phyloP scores from a whole-genome alignment of 257 asterid species.

The Petunia secreta region DNA sequence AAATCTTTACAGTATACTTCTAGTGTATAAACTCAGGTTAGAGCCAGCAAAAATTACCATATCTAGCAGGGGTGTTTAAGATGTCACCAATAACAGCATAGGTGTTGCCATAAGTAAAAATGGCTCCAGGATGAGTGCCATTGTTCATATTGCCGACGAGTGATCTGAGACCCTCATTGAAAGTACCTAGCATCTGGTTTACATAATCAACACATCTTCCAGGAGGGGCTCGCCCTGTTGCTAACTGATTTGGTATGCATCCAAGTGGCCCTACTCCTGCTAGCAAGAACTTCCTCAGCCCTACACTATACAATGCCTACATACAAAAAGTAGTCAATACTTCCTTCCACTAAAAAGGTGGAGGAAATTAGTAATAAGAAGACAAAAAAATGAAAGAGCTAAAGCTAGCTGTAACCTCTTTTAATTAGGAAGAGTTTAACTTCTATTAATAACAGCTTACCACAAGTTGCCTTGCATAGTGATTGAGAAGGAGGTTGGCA shows the following conservation, averaged over 20 bases:
- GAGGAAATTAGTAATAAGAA: not conserved
- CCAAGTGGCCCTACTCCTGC: conserved; percentile 87
- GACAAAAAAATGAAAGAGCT: no score
- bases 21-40: not conserved
- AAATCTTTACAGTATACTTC: not conserved
- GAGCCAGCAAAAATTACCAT: conserved; percentile 29
- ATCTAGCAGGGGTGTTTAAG: conserved; percentile 53
- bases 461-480: conserved; percentile 69
- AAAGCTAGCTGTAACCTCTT: not conserved
- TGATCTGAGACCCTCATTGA: conserved; percentile 61
- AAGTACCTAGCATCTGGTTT: conserved; percentile 69
- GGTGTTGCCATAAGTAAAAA: conserved; percentile 68
- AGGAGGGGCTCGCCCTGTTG: conserved; percentile 62
- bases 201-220: conserved; percentile 87
- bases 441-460: conserved; percentile 17
- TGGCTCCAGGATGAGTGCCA: conserved; percentile 71
- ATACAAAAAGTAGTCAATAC: not conserved
- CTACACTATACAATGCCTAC: conserved; percentile 66
- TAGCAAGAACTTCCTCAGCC: conserved; percentile 68
- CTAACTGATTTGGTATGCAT: conserved; percentile 83
- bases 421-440: not conserved
- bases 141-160: conserved; percentile 67
- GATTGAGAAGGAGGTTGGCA: conserved; percentile 77
- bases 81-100: conserved; percentile 72
- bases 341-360: not conserved